These are phyloP conservation scores for Telfairia occidentalis DNA, from an alignment of 331 rosid genomes.

Conservation along the genomic window DNA sequence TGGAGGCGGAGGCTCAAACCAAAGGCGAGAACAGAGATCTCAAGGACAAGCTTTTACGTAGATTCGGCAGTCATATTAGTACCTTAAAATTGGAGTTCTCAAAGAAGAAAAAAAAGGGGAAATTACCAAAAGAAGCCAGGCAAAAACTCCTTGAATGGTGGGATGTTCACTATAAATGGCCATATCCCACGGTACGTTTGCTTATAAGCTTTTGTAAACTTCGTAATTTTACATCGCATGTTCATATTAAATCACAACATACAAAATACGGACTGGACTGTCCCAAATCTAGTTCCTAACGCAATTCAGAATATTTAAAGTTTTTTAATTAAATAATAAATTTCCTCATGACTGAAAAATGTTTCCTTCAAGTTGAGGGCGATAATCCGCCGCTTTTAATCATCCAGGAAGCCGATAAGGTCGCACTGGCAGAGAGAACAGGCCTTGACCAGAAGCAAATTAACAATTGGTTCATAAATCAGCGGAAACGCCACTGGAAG, in stretches of 20 bases:
- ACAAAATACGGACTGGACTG: not conserved
- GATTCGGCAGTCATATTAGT: slow-evolving; percentile 50
- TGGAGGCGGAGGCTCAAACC: slow-evolving; percentile 24
- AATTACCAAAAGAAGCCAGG: slow-evolving; percentile 62
- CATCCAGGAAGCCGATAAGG: slow-evolving; percentile 15
- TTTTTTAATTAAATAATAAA: not conserved
- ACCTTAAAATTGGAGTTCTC: slow-evolving; percentile 51
- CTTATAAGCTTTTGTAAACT: not conserved
- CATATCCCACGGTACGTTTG: slow-evolving; percentile 66
- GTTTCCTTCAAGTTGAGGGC: not conserved
- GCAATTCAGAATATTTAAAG: not conserved
- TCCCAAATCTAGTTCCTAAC: not conserved
- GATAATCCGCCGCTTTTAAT: not conserved
- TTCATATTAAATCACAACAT: not conserved
- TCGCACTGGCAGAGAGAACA: slow-evolving; percentile 14
- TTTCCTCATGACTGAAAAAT: not conserved
- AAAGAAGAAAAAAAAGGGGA: slow-evolving; percentile 56
- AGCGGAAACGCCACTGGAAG: slow-evolving; percentile 18
- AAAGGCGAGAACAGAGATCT: slow-evolving; percentile 33
- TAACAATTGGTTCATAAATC: slow-evolving; percentile 21
- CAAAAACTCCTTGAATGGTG: slow-evolving; percentile 63
- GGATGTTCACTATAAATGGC: slow-evolving; percentile 70
- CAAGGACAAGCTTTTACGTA: slow-evolving; percentile 48
- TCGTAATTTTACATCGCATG: not conserved
- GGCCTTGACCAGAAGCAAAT: slow-evolving; percentile 17